phyloP scores from a whole-genome alignment of 305 asterid genomes.

The Ilex paraguariensis region DNA sequence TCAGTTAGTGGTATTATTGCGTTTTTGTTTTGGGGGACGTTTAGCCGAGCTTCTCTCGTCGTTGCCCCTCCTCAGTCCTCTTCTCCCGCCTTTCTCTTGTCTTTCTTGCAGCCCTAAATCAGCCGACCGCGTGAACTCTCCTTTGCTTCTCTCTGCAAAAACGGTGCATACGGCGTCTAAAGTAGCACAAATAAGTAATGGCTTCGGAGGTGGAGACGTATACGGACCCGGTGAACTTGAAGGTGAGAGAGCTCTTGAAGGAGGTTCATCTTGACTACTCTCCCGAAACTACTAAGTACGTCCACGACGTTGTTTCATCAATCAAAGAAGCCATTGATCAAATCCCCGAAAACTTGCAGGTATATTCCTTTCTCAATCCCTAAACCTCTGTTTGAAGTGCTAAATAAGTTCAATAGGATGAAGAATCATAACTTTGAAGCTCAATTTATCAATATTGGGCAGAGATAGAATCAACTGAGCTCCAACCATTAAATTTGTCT shows the following conservation, averaged over 20 bases:
- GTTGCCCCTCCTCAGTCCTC: too few relatives aligned
- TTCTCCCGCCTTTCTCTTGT: too few relatives aligned
- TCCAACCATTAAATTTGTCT: too few relatives aligned
- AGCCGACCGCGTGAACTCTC: too few relatives aligned
- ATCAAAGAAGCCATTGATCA: constrained; percentile 48
- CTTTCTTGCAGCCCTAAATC: too few relatives aligned
- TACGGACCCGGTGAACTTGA: constrained; percentile 48
- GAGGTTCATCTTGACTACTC: constrained; percentile 73
- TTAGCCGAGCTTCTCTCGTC: too few relatives aligned
- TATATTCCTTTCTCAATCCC: constrained; percentile 9
- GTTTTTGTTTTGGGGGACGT: too few relatives aligned
- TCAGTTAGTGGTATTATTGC: too few relatives aligned
- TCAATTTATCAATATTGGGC: background rate
- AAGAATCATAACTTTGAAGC: too few relatives aligned
- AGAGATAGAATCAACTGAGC: background rate
- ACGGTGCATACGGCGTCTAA: too few relatives aligned
- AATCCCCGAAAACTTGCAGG: constrained; percentile 64
- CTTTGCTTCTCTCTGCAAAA: too few relatives aligned
- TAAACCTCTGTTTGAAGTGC: background rate
- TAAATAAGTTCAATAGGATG: background rate
- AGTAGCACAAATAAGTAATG: constrained; percentile 15
- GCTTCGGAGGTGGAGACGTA: constrained; percentile 25
- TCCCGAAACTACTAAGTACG: constrained; percentile 33
- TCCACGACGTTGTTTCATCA: constrained; percentile 52
- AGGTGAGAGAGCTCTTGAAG: constrained; percentile 60